These are phyloP conservation scores for Singerocomus inundabilis DNA, from an alignment of 1,284 basidiomycete species.

Conservation along the genomic window DNA sequence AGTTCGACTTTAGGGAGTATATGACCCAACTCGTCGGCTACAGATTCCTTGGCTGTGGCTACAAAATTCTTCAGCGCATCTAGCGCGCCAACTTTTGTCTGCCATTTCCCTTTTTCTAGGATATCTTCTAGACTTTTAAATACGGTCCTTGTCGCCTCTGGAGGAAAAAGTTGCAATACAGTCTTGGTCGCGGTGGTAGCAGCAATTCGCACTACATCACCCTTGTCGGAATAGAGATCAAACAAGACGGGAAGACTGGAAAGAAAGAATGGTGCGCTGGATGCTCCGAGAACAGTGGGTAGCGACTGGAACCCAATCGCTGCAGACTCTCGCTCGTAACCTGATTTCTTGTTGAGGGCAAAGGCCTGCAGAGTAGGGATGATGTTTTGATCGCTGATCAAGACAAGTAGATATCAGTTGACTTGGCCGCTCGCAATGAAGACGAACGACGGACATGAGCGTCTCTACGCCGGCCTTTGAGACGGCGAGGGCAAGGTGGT, in stretches of 20 bases:
- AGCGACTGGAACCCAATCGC: constrained; percentile 84
- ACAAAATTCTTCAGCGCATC: constrained; percentile 83
- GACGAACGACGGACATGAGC: constrained; percentile 50
- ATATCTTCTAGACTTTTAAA: constrained; percentile 73
- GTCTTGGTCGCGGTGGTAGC: constrained; percentile 83
- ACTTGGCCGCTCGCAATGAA: constrained; percentile 4
- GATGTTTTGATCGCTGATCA: constrained; percentile 57
- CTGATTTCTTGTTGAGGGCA: constrained; percentile 87
- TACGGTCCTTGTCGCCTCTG: constrained; percentile 77
- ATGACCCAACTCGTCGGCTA: constrained; percentile 81
- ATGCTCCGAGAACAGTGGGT: constrained; percentile 68
- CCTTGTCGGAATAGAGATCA: constrained; percentile 92
- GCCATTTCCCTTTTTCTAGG: constrained; percentile 90
- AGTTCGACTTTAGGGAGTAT: constrained; percentile 87
- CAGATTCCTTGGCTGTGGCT: constrained; percentile 70
- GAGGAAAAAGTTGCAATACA: constrained; percentile 82
- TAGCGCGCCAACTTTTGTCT: constrained; percentile 90
- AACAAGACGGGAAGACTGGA: constrained; percentile 78
- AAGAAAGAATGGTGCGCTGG: constrained; percentile 81
- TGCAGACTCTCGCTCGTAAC: constrained; percentile 90
- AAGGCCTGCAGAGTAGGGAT: constrained; percentile 68
- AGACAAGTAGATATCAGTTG: constrained; percentile 8
- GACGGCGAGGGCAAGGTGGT: constrained; percentile 71
- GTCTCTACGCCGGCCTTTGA: constrained; percentile 60
- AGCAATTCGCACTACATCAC: constrained; percentile 85